phyloP scores from a whole-genome alignment of 169 alveolate genomes.

The Eimeria maxima region DNA sequence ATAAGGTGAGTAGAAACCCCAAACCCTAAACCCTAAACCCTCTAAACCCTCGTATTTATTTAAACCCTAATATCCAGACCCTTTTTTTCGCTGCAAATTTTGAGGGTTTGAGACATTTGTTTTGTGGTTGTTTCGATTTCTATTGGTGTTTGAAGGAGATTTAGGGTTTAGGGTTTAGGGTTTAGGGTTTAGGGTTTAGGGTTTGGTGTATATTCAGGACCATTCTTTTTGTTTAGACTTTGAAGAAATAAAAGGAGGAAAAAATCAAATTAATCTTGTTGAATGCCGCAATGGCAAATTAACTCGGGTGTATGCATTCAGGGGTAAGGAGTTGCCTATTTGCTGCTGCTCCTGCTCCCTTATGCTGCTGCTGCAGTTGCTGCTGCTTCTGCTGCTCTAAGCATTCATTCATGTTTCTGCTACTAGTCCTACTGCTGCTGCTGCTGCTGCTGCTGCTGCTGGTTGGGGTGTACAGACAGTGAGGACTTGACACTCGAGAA shows the following conservation, averaged over 20 bases:
- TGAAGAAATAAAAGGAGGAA: slow-evolving; percentile 57
- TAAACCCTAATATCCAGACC: background rate
- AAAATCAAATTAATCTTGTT: slow-evolving; percentile 17
- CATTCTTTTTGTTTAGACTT: slow-evolving; percentile 79
- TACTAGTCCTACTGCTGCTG: slow-evolving; percentile 39
- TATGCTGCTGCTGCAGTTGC: slow-evolving; percentile 20
- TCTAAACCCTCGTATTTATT: background rate
- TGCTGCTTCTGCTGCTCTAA: background rate
- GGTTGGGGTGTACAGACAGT: slow-evolving; percentile 76
- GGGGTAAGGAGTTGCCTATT: slow-evolving; percentile 26
- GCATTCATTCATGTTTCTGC: too few species aligned
- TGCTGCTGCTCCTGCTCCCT: slow-evolving; percentile 11
- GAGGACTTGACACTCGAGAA: slow-evolving; percentile 55
- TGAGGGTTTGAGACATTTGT: too few species aligned
- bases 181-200: too few species aligned
- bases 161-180: slow-evolving; percentile 6
- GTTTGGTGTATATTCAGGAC: slow-evolving; percentile 9
- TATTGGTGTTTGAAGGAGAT: background rate
- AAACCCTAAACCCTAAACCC: slow-evolving; percentile 43
- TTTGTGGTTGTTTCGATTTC: too few species aligned
- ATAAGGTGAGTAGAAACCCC: slow-evolving; percentile 25
- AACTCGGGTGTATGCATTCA: slow-evolving; percentile 69
- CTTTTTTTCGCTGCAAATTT: too few species aligned
- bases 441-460: slow-evolving; percentile 9
- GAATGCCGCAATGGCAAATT: slow-evolving; percentile 55